Evolutionary conservation across 768 basidiomycete genomes (phyloP).

Genomic region (Rhodotorula graminis): DNA sequence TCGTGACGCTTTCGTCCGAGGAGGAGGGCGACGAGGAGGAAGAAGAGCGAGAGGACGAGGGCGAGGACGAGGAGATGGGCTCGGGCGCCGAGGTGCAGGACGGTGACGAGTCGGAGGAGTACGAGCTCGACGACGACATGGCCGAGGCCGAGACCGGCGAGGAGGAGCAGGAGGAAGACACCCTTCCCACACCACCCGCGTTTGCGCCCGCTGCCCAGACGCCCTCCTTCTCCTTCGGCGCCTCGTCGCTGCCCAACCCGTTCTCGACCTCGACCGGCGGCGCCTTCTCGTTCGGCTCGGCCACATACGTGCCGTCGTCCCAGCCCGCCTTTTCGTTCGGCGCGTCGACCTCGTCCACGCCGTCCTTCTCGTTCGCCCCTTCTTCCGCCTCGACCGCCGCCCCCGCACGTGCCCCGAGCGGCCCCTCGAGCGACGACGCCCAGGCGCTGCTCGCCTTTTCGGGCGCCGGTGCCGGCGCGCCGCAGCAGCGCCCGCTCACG

Average conservation of each 20-base stretch:
- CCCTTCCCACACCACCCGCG: neutral
- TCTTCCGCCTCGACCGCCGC: neutral
- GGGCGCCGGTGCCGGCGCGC: neutral
- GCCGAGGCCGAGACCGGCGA: neutral
- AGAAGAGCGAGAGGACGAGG: neutral
- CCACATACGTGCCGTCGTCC: neutral
- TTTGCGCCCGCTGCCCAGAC: neutral
- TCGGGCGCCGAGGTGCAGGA: neutral
- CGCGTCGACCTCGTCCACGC: neutral
- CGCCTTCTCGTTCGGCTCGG: neutral
- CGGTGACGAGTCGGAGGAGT: neutral
- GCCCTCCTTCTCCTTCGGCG: neutral
- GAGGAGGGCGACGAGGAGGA: constrained; percentile 10
- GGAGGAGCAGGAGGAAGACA: no score
- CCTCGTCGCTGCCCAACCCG: neutral
- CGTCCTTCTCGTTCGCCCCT: neutral
- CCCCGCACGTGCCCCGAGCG: neutral
- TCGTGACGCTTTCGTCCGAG: constrained; percentile 1
- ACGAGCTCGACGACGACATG: neutral
- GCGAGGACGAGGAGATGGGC: neutral
- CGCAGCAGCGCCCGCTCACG: neutral
- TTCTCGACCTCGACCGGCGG: neutral
- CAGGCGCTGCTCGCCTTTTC: neutral
- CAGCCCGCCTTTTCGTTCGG: neutral
- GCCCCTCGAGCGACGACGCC: neutral